Conservation (phyloP, 257 asterid genomes). For the Coffea canephora region DNA sequence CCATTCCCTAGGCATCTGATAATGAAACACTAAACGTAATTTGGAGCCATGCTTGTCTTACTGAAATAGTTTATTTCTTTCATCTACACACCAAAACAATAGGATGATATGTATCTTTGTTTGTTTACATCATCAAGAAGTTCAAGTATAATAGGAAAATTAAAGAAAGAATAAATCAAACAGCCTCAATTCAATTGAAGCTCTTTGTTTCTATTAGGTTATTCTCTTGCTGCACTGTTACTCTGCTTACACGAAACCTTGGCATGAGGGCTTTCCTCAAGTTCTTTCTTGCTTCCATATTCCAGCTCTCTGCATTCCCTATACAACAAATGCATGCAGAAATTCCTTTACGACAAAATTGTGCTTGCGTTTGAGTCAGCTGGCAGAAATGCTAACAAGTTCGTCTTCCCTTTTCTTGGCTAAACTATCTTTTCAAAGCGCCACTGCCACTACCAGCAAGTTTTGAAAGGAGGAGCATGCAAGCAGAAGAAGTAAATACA, state of each 20-base stretch:
- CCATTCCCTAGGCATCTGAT: no score
- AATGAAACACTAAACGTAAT: no score
- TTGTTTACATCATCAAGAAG: background rate
- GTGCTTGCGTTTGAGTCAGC: background rate
- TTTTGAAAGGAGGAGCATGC: conserved; percentile 66
- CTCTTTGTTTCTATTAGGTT: no score
- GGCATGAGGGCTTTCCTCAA: background rate
- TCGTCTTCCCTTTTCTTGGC: background rate
- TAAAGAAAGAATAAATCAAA: background rate
- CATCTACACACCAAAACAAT: background rate
- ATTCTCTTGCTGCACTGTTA: background rate
- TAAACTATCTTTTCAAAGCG: background rate
- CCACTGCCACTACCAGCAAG: conserved; percentile 23
- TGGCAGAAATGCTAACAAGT: background rate
- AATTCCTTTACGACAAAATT: background rate
- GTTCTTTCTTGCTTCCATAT: no score
- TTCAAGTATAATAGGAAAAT: background rate
- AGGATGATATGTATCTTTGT: background rate
- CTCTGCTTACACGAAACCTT: background rate
- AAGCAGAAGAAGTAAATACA: conserved; percentile 60
- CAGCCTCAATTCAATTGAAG: no score
- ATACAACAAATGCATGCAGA: background rate
- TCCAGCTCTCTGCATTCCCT: background rate
- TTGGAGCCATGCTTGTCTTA: no score
- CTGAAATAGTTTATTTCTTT: background rate